These are phyloP conservation scores for Penicillium cinerascens DNA, from an alignment of 495 filamentous ascomycete genomes.

Conservation along the genomic window DNA sequence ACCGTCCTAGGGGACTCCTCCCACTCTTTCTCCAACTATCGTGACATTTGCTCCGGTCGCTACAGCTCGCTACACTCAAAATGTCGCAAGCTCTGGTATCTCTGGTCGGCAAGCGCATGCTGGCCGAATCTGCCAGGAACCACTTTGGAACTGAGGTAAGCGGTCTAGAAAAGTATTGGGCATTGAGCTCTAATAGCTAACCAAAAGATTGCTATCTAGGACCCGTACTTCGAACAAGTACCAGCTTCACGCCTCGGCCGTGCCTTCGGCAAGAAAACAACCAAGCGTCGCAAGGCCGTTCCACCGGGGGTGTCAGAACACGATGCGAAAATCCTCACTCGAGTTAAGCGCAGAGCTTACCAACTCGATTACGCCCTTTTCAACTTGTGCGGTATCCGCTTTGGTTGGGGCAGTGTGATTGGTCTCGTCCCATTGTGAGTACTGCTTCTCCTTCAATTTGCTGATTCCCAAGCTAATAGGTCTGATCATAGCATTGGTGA, in stretches of 20 bases:
- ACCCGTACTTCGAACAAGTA: constrained; percentile 73
- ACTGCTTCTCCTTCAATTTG: background rate
- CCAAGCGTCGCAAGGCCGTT: constrained; percentile 64
- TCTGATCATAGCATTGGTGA: constrained; percentile 63
- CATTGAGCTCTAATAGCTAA: constrained; percentile 1
- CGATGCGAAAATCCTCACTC: constrained; percentile 74
- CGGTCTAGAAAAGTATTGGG: background rate
- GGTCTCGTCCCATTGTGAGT: constrained; percentile 75
- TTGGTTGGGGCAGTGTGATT: constrained; percentile 82
- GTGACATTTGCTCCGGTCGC: background rate
- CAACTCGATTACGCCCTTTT: constrained; percentile 74
- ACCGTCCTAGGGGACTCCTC: background rate
- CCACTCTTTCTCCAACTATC: background rate
- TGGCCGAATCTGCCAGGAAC: constrained; percentile 62
- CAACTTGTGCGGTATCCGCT: constrained; percentile 68
- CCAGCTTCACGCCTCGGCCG: constrained; percentile 64
- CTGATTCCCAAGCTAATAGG: constrained; percentile 5
- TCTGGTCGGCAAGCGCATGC: constrained; percentile 61
- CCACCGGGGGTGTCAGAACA: constrained; percentile 71
- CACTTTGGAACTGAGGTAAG: constrained; percentile 66
- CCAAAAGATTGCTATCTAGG: constrained; percentile 31
- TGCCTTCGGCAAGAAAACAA: constrained; percentile 54
- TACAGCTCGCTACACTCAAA: background rate
- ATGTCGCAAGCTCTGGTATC: constrained; percentile 55
- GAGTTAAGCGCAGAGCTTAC: constrained; percentile 78